Percentiles rank a stretch among this genome's conserved stretches.
Evolutionary conservation across 306 rosid species (phyloP).

Genomic region (Quercus berberidifolia): DNA sequence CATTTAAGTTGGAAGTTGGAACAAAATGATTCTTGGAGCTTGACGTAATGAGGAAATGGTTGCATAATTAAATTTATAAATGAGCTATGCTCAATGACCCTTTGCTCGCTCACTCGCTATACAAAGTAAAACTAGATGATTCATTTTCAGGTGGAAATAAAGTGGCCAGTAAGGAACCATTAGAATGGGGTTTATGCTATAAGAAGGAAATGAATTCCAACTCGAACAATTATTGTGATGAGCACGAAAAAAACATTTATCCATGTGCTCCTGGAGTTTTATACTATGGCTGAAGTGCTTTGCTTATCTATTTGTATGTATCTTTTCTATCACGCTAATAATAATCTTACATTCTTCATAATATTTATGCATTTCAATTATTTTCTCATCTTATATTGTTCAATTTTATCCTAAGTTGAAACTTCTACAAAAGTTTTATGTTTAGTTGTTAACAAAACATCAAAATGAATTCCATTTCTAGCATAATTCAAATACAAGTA

Average conservation of each 20-base stretch:
- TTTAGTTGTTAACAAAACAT: background rate
- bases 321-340: background rate
- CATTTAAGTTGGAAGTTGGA: background rate
- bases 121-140: background rate
- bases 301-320: constrained; percentile 79
- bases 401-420: background rate
- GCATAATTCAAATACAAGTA: too few relatives aligned
- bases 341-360: background rate
- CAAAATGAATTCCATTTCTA: background rate
- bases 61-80: background rate
- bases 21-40: too few relatives aligned
- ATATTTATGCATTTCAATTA: too few relatives aligned
- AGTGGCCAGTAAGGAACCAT: constrained; percentile 93
- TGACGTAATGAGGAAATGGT: too few relatives aligned
- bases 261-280: constrained; percentile 86
- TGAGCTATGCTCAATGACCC: background rate
- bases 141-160: constrained; percentile 82
- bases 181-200: constrained; percentile 92
- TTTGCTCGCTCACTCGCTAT: background rate
- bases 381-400: background rate
- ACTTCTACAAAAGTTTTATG: background rate
- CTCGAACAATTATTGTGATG: constrained; percentile 66
- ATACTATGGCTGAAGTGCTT: constrained; percentile 91
- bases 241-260: constrained; percentile 62
- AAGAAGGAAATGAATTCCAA: constrained; percentile 88